Base-by-base conservation (phyloP, 208 protist species). In the Acanthamoeba healyi region DNA sequence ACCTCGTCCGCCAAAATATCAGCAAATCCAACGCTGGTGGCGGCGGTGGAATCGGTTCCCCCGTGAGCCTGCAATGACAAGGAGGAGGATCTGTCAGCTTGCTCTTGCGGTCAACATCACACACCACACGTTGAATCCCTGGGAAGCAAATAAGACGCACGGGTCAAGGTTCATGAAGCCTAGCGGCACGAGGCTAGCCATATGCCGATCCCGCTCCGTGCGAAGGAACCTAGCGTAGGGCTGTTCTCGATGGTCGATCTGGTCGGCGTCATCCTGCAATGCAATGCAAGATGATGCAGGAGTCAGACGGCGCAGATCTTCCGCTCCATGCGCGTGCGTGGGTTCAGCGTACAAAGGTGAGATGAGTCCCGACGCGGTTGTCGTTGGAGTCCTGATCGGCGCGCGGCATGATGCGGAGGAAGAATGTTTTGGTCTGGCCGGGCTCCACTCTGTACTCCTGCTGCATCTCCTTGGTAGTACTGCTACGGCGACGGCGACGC, bases 11-110 rank as follows among this genome's bases (percentile, higher is more conserved):
- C 65, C 65, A 74, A 22, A 74, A 74, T 6, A 74, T 32, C 65
- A 74, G 65, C 65, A 74, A 32, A n/a, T 74, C 65, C n/a, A 74
- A 19, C 36, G 65, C 65, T 10, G 65, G 65, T 14, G 34, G 65
- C 15, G 65, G 22, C 36, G 65, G 65, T 32, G n/a, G 65, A 40
- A 74, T n/a, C 3, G 36, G n/a, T 0, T 74, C 65, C 15, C 65
- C 65, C n/a, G 65, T 74, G 29, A 63, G 22, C 24, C 56, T 63
- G 56, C 56, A 51, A n/a, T n/a, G n/a, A n/a, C n/a, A n/a, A n/a
- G n/a, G n/a, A n/a, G n/a, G n/a, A n/a, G n/a, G n/a, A 54, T 54
- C 10, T 54, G 49, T 54, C 10, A 6, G 49, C 49, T 6, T 54
- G 15, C 49, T 6, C 49, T 6, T 54, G 49, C 49, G 49, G 22